Evolutionary conservation across 179 eudicot genomes (phyloP).

Genomic region (Actinidia arguta): DNA sequence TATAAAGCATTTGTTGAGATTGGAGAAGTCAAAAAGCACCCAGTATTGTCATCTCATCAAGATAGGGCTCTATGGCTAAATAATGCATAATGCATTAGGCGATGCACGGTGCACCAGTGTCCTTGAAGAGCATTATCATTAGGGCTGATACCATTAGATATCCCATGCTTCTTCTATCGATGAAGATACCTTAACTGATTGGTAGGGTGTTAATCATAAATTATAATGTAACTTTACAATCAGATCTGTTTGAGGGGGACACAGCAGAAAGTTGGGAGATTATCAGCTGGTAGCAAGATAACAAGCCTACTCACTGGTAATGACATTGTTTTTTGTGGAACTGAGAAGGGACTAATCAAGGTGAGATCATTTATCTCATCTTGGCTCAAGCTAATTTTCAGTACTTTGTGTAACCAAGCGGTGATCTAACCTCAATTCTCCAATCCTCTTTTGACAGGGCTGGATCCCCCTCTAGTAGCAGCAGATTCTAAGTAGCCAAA

Average conservation of each 20-base stretch:
- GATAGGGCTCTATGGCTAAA: background rate
- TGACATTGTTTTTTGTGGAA: slow-evolving; percentile 62
- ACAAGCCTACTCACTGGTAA: slow-evolving; percentile 63
- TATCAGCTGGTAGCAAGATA: slow-evolving; percentile 73
- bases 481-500: slow-evolving; percentile 4
- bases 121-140: background rate
- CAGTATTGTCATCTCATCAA: background rate
- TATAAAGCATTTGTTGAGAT: background rate
- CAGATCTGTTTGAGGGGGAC: slow-evolving; percentile 74
- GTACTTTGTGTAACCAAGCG: background rate
- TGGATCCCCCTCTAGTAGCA: slow-evolving; percentile 62
- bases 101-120: background rate
- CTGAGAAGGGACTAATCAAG: slow-evolving; percentile 61
- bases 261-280: slow-evolving; percentile 61
- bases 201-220: background rate
- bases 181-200: background rate
- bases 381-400: background rate
- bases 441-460: slow-evolving; percentile 41
- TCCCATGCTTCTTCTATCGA: background rate
- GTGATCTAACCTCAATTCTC: slow-evolving; percentile 2
- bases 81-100: background rate
- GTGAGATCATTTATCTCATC: slow-evolving; percentile 22
- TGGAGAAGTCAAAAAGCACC: background rate
- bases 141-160: background rate
- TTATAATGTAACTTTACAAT: background rate